Percentiles rank a stretch among this genome's conserved stretches.
Evolutionary conservation across 2,329 filamentous ascomycete genomes (phyloP).

Genomic region (Pseudogymnoascus sp.): DNA sequence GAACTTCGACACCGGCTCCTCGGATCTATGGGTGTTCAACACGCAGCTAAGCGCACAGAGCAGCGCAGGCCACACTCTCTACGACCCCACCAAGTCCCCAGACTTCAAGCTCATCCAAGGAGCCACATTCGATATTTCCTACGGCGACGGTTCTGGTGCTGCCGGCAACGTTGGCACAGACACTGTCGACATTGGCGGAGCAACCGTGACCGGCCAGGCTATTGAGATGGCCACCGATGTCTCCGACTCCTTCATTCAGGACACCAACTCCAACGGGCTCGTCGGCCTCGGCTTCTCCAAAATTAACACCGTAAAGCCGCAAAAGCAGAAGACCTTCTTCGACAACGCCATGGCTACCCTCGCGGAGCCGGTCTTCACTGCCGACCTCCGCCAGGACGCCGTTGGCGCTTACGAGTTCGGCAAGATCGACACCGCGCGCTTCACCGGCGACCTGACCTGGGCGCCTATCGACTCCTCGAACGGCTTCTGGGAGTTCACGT

Average conservation of each 20-base stretch:
- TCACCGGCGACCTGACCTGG: slow-evolving; percentile 49
- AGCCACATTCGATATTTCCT: slow-evolving; percentile 31
- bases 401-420: slow-evolving; percentile 51
- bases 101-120: slow-evolving; percentile 27
- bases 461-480: slow-evolving; percentile 41
- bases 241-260: slow-evolving; percentile 31
- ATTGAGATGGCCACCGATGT: slow-evolving; percentile 32
- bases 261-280: slow-evolving; percentile 48
- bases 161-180: slow-evolving; percentile 33
- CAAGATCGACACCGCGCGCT: slow-evolving; percentile 47
- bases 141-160: slow-evolving; percentile 36
- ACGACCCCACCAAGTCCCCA: slow-evolving; percentile 27
- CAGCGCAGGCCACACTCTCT: slow-evolving; percentile 29
- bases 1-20: slow-evolving; percentile 32
- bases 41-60: slow-evolving; percentile 27
- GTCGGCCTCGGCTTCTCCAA: slow-evolving; percentile 51
- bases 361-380: slow-evolving; percentile 54
- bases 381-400: slow-evolving; percentile 42
- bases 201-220: slow-evolving; percentile 30
- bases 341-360: slow-evolving; percentile 30
- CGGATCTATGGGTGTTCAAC: slow-evolving; percentile 35
- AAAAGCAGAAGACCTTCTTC: slow-evolving; percentile 33
- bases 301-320: slow-evolving; percentile 32
- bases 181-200: slow-evolving; percentile 32
- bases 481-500: slow-evolving; percentile 54